phyloP scores from a whole-genome alignment of 176 grass and related monocot species.

The Stipa capillata region DNA sequence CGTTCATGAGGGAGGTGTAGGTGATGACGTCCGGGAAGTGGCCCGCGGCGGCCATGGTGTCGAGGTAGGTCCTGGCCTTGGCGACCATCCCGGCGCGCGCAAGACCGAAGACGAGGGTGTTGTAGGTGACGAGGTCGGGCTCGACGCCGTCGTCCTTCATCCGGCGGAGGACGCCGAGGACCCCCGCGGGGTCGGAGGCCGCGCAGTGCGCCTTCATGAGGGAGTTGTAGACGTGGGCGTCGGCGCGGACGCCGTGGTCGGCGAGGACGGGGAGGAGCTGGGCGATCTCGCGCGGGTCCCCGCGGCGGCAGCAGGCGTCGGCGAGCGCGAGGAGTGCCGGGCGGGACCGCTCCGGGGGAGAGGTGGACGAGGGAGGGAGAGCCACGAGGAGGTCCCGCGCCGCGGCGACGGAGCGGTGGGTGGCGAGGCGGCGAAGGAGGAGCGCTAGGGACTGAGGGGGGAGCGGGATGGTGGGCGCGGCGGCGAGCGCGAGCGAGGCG shows the following conservation, averaged over 20 bases:
- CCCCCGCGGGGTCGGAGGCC: constrained; percentile 38
- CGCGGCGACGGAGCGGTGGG: constrained; percentile 43
- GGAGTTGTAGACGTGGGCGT: constrained; percentile 75
- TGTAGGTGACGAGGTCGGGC: constrained; percentile 86
- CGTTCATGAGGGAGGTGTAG: constrained; percentile 84
- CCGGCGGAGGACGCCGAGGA: constrained; percentile 53
- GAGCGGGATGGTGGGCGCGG: constrained; percentile 37
- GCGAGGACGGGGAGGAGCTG: constrained; percentile 48
- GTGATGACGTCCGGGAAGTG: constrained; percentile 68
- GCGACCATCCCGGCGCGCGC: constrained; percentile 65
- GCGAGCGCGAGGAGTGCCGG: constrained; percentile 56
- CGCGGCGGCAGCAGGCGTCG: constrained; percentile 48
- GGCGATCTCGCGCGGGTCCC: constrained; percentile 55
- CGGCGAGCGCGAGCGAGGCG: constrained; percentile 24
- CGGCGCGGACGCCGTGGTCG: constrained; percentile 57
- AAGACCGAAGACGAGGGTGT: constrained; percentile 71
- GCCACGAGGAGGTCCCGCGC: constrained; percentile 48
- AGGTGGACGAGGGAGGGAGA: constrained; percentile 18
- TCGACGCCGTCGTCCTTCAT: constrained; percentile 74
- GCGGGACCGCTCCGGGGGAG: constrained; percentile 35
- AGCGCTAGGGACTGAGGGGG: constrained; percentile 41
- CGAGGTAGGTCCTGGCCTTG: constrained; percentile 57
- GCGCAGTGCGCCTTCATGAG: constrained; percentile 81
- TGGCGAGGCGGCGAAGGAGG: constrained; percentile 70
- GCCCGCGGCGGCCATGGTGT: constrained; percentile 47